Evolutionary conservation across 352 stramenopile species (phyloP).

Genomic region (Phytophthora aleatoria): DNA sequence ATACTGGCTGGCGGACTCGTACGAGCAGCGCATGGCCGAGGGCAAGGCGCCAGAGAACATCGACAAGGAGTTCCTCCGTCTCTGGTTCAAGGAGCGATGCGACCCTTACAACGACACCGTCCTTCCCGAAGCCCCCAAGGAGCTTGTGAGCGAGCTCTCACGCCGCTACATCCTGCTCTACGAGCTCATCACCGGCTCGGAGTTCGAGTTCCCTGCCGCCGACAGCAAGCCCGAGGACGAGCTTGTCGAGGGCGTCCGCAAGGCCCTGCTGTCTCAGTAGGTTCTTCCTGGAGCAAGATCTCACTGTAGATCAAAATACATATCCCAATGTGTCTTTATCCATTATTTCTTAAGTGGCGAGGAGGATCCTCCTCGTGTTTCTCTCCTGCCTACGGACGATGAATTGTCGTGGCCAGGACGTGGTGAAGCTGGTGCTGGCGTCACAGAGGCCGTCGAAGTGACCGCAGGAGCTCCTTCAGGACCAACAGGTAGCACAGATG

Average conservation of each 20-base stretch:
- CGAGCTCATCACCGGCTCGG: constrained; percentile 97
- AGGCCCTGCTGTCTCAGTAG: constrained; percentile 37
- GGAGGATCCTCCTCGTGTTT: background rate
- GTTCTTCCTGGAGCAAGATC: constrained; percentile 14
- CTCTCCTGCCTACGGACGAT: constrained; percentile 19
- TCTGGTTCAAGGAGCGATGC: constrained; percentile 98
- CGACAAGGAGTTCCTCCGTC: constrained; percentile 99
- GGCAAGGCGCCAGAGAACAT: constrained; percentile 98
- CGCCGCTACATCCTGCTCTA: constrained; percentile 98
- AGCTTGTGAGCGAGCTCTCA: constrained; percentile 96
- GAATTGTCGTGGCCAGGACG: constrained; percentile 2
- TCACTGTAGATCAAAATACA: constrained; percentile 29
- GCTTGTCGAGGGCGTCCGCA: constrained; percentile 54
- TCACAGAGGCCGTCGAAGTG: constrained; percentile 11
- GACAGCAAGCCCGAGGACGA: constrained; percentile 43
- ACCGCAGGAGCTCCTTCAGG: constrained; percentile 3
- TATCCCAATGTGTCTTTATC: constrained; percentile 15
- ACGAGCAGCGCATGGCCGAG: constrained; percentile 85
- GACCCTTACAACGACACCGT: constrained; percentile 98
- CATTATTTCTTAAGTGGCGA: constrained; percentile 21
- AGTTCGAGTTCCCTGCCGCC: constrained; percentile 87
- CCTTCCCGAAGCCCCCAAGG: constrained; percentile 95
- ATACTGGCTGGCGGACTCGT: constrained; percentile 93
- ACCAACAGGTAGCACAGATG: constrained; percentile 66
- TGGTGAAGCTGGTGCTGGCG: constrained; percentile 3